These are phyloP conservation scores for Tricholomella constricta DNA, from an alignment of 768 basidiomycete genomes.

Conservation along the genomic window DNA sequence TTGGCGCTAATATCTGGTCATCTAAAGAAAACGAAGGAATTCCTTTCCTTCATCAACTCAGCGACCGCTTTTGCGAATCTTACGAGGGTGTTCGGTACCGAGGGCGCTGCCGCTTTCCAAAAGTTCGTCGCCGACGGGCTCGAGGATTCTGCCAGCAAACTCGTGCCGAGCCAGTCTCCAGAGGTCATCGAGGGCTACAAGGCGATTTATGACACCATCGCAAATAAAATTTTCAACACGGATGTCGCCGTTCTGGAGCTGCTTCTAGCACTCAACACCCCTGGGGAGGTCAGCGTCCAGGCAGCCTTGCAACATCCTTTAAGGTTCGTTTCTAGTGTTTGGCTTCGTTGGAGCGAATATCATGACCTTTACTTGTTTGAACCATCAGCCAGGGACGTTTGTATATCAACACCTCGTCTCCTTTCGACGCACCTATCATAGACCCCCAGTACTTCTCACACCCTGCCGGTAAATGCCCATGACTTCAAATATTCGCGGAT, in stretches of 20 bases:
- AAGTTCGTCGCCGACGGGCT: conserved; percentile 33
- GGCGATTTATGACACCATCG: conserved; percentile 51
- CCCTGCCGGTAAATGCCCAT: conserved; percentile 39
- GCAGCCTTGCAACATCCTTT: conserved; percentile 67
- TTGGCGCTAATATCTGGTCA: neutral
- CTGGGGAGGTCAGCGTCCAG: conserved; percentile 52
- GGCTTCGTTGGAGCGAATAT: neutral
- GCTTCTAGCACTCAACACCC: conserved; percentile 40
- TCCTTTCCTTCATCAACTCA: conserved; percentile 60
- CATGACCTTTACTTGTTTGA: conserved; percentile 6
- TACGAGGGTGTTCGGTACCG: conserved; percentile 38
- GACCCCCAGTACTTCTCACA: conserved; percentile 68
- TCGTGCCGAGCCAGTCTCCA: conserved; percentile 46
- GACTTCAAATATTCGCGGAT: neutral
- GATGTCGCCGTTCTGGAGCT: conserved; percentile 59
- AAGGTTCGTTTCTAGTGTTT: conserved; percentile 32
- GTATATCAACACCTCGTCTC: conserved; percentile 56
- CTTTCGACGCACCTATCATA: conserved; percentile 61
- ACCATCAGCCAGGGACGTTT: conserved; percentile 57
- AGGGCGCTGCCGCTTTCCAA: conserved; percentile 33
- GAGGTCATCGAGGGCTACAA: conserved; percentile 55
- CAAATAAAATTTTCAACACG: conserved; percentile 39
- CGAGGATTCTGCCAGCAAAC: conserved; percentile 30
- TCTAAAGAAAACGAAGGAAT: conserved; percentile 32
- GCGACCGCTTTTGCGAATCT: conserved; percentile 61